These are phyloP conservation scores for Cryptococcus jaspeensis DNA, from an alignment of 1,284 basidiomycete species.

Conservation along the genomic window DNA sequence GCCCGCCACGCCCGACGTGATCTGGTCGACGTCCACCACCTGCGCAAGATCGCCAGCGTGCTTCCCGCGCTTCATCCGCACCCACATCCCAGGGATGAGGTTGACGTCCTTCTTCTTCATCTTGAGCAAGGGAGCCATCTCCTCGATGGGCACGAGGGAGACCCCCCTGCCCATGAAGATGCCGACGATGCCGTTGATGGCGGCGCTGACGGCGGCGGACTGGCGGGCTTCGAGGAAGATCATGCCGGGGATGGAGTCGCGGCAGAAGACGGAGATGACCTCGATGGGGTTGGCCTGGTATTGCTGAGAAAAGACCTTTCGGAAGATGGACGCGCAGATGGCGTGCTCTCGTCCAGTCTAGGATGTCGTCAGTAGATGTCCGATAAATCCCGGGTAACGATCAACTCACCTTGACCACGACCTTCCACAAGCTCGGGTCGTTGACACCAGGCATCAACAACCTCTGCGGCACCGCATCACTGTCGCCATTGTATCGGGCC, in stretches of 20 bases:
- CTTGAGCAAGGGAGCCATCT: slow-evolving; percentile 95
- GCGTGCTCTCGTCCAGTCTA: slow-evolving; percentile 89
- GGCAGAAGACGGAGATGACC: slow-evolving; percentile 90
- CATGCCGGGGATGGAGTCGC: slow-evolving; percentile 91
- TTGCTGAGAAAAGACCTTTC: slow-evolving; percentile 65
- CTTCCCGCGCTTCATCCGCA: slow-evolving; percentile 89
- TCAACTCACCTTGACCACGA: slow-evolving; percentile 85
- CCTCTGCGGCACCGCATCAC: slow-evolving; percentile 93
- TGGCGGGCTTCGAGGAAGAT: slow-evolving; percentile 94
- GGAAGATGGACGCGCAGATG: slow-evolving; percentile 90
- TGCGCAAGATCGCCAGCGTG: slow-evolving; percentile 94
- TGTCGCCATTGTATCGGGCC: slow-evolving; percentile 77
- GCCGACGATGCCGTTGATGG: slow-evolving; percentile 86
- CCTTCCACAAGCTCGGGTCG: slow-evolving; percentile 94
- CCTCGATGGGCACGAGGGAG: slow-evolving; percentile 89
- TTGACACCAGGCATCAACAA: slow-evolving; percentile 94
- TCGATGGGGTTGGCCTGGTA: slow-evolving; percentile 65
- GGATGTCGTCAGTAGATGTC: slow-evolving; percentile 1
- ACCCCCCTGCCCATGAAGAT: slow-evolving; percentile 76
- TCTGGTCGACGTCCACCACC: slow-evolving; percentile 90
- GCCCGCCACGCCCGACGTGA: slow-evolving; percentile 69
- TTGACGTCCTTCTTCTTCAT: slow-evolving; percentile 92
- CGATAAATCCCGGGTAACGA: no score
- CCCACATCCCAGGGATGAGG: slow-evolving; percentile 86
- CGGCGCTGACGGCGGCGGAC: slow-evolving; percentile 79